Evolutionary conservation across 2,329 filamentous ascomycete species (phyloP).

Genomic region (Neonectria neomacrospora): DNA sequence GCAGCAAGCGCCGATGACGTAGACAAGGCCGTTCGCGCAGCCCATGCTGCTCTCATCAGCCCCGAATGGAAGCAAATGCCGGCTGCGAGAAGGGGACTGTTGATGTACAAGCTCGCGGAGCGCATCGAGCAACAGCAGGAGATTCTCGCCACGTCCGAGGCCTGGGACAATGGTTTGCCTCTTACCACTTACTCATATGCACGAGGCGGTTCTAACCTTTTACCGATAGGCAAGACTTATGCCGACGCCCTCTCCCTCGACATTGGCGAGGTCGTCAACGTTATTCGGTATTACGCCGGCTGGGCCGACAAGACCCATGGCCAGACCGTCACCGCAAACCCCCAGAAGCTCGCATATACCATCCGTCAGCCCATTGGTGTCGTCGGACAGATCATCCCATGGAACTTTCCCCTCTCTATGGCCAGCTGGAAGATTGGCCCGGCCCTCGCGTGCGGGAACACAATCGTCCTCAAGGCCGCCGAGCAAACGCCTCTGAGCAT

Average conservation of each 20-base stretch:
- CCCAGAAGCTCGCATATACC: slow-evolving; percentile 83
- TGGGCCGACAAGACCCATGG: slow-evolving; percentile 90
- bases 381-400: slow-evolving; percentile 86
- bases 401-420: slow-evolving; percentile 86
- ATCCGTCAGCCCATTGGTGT: slow-evolving; percentile 68
- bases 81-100: slow-evolving; percentile 70
- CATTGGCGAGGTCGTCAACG: slow-evolving; percentile 58
- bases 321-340: slow-evolving; percentile 80
- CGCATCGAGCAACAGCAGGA: slow-evolving; percentile 69
- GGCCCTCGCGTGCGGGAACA: slow-evolving; percentile 77
- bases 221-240: slow-evolving; percentile 66
- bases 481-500: slow-evolving; percentile 80
- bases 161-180: slow-evolving; percentile 68
- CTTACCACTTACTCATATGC: slow-evolving; percentile 51
- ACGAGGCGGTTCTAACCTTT: slow-evolving; percentile 5
- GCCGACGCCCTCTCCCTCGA: slow-evolving; percentile 69
- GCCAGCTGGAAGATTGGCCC: slow-evolving; percentile 82
- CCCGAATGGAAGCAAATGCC: slow-evolving; percentile 75
- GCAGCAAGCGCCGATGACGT: slow-evolving; percentile 45
- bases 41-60: slow-evolving; percentile 73
- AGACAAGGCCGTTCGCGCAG: slow-evolving; percentile 52
- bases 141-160: slow-evolving; percentile 65
- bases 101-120: slow-evolving; percentile 75
- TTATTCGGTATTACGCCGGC: slow-evolving; percentile 63
- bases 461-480: slow-evolving; percentile 76